Conservation (phyloP, 257 asterid species). For the Nicotiana undulata region DNA sequence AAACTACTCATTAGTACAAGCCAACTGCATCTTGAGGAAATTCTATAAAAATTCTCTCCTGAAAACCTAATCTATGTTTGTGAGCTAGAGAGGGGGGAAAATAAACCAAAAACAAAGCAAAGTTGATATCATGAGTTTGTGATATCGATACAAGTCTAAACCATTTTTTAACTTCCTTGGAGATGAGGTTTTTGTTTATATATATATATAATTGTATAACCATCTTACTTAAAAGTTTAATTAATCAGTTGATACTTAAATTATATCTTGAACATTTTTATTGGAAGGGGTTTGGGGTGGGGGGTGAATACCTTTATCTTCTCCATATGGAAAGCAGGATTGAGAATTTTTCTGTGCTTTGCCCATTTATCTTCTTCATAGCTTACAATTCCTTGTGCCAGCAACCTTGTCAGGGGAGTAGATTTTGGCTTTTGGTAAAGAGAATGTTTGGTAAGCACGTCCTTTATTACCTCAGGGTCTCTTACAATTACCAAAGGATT, state of each 20-base stretch:
- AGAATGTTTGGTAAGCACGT: constrained; percentile 12
- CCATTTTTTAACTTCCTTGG: neutral
- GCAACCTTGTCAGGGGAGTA: constrained; percentile 34
- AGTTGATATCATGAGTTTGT: neutral
- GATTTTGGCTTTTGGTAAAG: constrained; percentile 20
- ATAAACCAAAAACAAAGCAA: neutral
- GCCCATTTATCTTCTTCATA: constrained; percentile 48
- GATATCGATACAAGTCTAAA: neutral
- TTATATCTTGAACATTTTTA: neutral
- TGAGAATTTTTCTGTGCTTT: constrained; percentile 50
- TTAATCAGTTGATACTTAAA: neutral
- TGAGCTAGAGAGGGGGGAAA: neutral
- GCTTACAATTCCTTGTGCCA: constrained; percentile 25
- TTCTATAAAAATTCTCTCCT: neutral
- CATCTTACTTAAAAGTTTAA: neutral
- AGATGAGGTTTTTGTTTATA: neutral
- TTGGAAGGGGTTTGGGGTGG: no score
- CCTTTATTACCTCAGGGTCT: constrained; percentile 22
- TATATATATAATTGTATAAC: neutral
- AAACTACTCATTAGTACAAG: neutral
- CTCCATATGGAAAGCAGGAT: constrained; percentile 56
- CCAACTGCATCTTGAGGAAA: neutral
- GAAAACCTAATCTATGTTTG: neutral
- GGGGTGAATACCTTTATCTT: constrained; percentile 14
- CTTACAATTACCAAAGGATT: neutral